Conservation (phyloP, 306 rosid genomes). For the Abrus pulchellus region DNA sequence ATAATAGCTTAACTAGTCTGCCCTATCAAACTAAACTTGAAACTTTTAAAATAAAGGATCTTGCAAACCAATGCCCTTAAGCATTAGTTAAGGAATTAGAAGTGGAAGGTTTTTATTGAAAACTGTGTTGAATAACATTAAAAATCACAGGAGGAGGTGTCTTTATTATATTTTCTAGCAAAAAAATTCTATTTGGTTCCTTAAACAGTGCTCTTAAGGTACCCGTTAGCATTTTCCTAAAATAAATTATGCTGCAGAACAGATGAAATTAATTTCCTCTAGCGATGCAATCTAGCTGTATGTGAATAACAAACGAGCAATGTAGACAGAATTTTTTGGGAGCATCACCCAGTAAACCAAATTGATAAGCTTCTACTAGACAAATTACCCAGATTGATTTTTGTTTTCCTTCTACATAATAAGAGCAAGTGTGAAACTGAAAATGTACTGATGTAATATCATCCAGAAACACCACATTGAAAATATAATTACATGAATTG, state of each 20-base stretch:
- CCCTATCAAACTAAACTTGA: not conserved
- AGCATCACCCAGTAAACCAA: not conserved
- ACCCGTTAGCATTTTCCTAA: too few species aligned
- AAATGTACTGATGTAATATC: not conserved
- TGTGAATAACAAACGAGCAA: not conserved
- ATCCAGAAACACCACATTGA: conserved; percentile 2
- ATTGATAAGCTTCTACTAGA: conserved; percentile 7
- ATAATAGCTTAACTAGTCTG: not conserved
- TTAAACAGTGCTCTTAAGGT: too few species aligned
- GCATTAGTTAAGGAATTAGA: too few species aligned
- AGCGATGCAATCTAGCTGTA: not conserved
- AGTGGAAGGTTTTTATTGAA: too few species aligned
- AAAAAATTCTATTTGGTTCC: too few species aligned
- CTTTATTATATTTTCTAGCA: too few species aligned
- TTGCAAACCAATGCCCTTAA: too few species aligned
- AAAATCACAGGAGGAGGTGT: too few species aligned
- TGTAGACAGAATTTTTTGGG: not conserved
- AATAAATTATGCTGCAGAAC: not conserved
- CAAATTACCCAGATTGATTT: not conserved
- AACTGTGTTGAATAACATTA: too few species aligned
- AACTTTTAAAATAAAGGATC: too few species aligned
- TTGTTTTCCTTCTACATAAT: not conserved
- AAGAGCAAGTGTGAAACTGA: not conserved
- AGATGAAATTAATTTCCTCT: not conserved
- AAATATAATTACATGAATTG: not conserved